Percentiles rank a stretch among this genome's conserved stretches.
phyloP scores from a whole-genome alignment of 2,329 filamentous ascomycete genomes.

The Calonectria leucothoes region DNA sequence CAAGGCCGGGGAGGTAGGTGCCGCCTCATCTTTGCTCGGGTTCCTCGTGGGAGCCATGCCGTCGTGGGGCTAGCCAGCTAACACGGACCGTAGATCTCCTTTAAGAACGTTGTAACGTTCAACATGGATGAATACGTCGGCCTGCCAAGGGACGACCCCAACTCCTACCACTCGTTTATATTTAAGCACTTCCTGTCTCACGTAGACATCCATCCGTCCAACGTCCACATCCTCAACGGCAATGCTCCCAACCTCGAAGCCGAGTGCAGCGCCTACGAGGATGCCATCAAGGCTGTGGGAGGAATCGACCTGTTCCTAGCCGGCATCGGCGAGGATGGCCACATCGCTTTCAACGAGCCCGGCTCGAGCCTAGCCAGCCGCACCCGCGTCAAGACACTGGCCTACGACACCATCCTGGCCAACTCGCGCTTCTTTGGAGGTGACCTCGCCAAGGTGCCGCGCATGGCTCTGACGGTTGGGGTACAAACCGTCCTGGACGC shows the following conservation, averaged over 20 bases:
- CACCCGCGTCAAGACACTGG: conserved; percentile 87
- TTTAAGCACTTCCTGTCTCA: conserved; percentile 92
- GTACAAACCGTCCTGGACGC: conserved; percentile 87
- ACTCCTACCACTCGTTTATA: conserved; percentile 94
- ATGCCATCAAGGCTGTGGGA: conserved; percentile 77
- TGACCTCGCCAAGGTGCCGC: conserved; percentile 78
- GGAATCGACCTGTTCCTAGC: conserved; percentile 90
- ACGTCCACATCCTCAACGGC: conserved; percentile 87
- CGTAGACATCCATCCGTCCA: conserved; percentile 82
- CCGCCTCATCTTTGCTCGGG: background rate
- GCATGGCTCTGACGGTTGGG: conserved; percentile 86
- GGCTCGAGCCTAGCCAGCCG: conserved; percentile 82
- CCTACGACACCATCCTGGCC: conserved; percentile 87
- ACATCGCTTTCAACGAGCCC: conserved; percentile 93
- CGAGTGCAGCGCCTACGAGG: conserved; percentile 84
- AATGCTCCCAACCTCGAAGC: conserved; percentile 80
- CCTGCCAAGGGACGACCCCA: conserved; percentile 82
- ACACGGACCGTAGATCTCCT: conserved; percentile 71
- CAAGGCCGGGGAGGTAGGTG: conserved; percentile 70
- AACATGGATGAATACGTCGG: conserved; percentile 96
- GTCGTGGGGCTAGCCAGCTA: conserved; percentile 14
- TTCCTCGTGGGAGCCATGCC: too few species aligned
- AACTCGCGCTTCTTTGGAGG: conserved; percentile 88
- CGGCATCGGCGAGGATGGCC: conserved; percentile 86
- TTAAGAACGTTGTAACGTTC: conserved; percentile 90